Conservation (phyloP, 306 rosid species). For the Quercus parvula region DNA sequence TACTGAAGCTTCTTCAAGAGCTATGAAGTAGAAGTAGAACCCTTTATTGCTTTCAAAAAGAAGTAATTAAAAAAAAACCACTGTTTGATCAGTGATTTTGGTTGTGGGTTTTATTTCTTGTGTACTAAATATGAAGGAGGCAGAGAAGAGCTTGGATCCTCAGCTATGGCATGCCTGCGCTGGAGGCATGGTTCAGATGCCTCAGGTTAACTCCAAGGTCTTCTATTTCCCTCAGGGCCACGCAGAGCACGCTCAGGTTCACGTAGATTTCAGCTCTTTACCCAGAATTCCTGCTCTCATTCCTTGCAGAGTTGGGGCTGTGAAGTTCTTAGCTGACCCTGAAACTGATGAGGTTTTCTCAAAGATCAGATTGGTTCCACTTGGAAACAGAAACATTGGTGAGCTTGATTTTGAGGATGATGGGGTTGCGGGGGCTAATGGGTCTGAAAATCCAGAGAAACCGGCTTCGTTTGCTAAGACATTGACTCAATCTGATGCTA, state of each 20-base stretch:
- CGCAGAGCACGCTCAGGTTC: conserved; percentile 83
- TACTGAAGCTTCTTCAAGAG: conserved; percentile 4
- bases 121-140: conserved; percentile 50
- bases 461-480: conserved; percentile 92
- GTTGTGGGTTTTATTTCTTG: neutral
- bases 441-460: conserved; percentile 55
- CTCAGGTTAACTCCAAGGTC: conserved; percentile 71
- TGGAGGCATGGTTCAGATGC: conserved; percentile 95
- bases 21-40: neutral
- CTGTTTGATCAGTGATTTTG: conserved; percentile 27
- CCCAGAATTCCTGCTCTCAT: conserved; percentile 60
- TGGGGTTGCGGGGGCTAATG: conserved; percentile 23
- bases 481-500: conserved; percentile 91
- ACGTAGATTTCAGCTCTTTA: conserved; percentile 48
- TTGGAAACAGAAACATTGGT: conserved; percentile 25
- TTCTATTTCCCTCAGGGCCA: conserved; percentile 97
- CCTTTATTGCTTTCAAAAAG: neutral
- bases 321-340: conserved; percentile 79
- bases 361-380: conserved; percentile 46
- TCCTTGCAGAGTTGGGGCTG: conserved; percentile 62
- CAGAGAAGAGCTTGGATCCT: conserved; percentile 70
- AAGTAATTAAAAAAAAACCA: neutral
- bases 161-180: conserved; percentile 99
- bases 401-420: conserved; percentile 43
- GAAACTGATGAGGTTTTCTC: conserved; percentile 89